Base-by-base conservation (phyloP, 306 rosid species). In the Benincasa hispida region DNA sequence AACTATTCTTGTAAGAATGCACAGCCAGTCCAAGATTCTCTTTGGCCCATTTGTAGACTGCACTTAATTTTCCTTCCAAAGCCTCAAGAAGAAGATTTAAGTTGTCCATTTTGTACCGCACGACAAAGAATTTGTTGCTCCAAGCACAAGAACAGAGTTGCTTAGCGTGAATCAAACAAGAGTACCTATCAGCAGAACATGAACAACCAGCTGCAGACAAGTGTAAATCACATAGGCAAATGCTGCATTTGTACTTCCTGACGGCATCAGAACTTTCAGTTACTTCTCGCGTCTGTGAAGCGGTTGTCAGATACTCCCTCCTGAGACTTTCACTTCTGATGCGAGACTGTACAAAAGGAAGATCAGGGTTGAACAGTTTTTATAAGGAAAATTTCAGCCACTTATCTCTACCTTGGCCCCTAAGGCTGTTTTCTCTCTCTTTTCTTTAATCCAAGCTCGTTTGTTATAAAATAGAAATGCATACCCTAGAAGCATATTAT, bases 91-190 rank as follows among this genome's bases (percentile, higher is more conserved):
- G 96, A 80, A 84, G 76, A 80, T 90, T 79, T 81, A 94, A 84
- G 56, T 87, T 89, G 34, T 78, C 74, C 79, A 90, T 89, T 62
- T 86, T 79, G 32, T 92, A 84, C n/a, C 91, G 92, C 81, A 78
- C 83, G 48, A 88, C 84, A 78, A 89, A 74, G 76, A 58, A 72
- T 80, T 82, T 90, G 45, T 86, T 68, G 59, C 76, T 61, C 97
- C 97, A 91, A 85, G 83, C 32, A 80, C 97, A 94, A 81, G 87
- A 78, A 86, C 99, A 94, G 22, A 92, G 81, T 79, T 88, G 91
- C 83, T 85, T 94, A 35, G 90, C 91, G 60, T 94, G 99, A 80
- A 80, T 41, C 72, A 92, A 90, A 80, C 99, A 92, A 0, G 91
- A 91, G 85, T 83, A 90, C 82, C 73, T 87, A 83, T 86, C 82